Evolutionary conservation across 345 rosid species (phyloP).

Genomic region (Eucalyptus shirleyi): DNA sequence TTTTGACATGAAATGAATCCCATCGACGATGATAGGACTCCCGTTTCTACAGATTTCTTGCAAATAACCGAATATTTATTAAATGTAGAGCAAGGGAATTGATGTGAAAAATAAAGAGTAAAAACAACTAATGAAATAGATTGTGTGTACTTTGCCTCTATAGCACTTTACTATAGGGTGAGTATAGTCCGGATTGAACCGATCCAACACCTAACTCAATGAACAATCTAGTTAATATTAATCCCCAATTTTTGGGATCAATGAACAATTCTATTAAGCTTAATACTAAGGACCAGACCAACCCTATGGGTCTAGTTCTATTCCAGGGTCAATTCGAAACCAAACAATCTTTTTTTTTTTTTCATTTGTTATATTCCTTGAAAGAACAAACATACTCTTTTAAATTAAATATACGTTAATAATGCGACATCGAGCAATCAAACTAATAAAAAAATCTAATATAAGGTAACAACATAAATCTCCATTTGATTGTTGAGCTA

Average conservation of each 20-base stretch:
- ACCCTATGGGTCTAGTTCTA: accelerated
- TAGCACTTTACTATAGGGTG: neutral
- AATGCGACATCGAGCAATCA: accelerated
- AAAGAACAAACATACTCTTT: accelerated
- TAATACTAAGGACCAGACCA: accelerated
- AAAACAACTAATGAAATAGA: neutral
- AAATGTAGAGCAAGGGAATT: neutral
- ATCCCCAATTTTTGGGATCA: accelerated
- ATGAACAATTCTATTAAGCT: accelerated
- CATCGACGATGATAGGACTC: neutral
- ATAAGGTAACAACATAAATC: no score
- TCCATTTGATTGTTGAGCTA: no score
- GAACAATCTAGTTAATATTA: accelerated
- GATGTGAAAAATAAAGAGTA: neutral
- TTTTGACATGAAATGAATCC: neutral
- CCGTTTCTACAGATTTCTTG: no score
- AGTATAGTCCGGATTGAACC: accelerated
- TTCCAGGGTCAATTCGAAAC: accelerated
- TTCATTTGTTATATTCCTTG: no score
- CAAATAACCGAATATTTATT: neutral
- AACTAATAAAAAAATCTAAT: no score
- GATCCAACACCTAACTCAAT: accelerated
- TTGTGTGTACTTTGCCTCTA: neutral
- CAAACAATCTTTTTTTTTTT: no score
- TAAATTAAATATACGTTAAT: no score